Conservation (phyloP, 2,329 filamentous ascomycete genomes). For the Lasiodiplodia gonubiensis region DNA sequence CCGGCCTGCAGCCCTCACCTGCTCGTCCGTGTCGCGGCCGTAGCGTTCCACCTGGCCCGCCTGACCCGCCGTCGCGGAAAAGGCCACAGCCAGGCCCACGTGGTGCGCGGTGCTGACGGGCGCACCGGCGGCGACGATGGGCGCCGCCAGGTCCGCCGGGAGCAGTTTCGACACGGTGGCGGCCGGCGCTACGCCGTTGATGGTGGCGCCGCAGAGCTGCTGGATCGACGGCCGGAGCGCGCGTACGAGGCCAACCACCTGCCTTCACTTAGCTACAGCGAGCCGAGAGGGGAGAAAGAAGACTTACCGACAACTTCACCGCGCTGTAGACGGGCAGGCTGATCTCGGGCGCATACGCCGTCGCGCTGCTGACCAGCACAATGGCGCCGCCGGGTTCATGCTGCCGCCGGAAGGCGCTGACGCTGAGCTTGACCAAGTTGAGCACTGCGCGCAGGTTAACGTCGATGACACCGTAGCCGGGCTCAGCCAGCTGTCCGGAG, state of each 20-base stretch:
- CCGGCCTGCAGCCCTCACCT: conserved; percentile 28
- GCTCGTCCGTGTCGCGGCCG: conserved; percentile 41
- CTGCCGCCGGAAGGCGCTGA: conserved; percentile 35
- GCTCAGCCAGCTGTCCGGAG: conserved; percentile 38
- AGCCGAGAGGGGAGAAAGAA: not conserved
- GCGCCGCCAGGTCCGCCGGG: conserved; percentile 39
- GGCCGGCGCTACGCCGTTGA: conserved; percentile 49
- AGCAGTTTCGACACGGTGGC: conserved; percentile 33
- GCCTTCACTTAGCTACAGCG: not conserved
- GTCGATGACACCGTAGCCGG: conserved; percentile 40
- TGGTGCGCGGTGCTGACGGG: conserved; percentile 42
- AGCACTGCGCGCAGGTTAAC: conserved; percentile 43
- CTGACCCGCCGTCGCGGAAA: conserved; percentile 47
- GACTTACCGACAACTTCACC: conserved; percentile 1
- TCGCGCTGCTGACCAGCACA: conserved; percentile 48
- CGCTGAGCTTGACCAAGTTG: conserved; percentile 45
- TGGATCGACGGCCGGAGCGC: conserved; percentile 39
- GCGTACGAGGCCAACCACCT: conserved; percentile 43
- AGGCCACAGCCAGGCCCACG: conserved; percentile 34
- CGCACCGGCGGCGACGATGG: conserved; percentile 40
- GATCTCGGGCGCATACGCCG: conserved; percentile 48
- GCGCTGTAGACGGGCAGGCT: conserved; percentile 42
- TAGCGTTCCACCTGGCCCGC: conserved; percentile 42
- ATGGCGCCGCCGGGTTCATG: conserved; percentile 40
- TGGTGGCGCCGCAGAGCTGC: conserved; percentile 40